A percentile compares a stretch with the other conserved stretches of the same genome.
Evolutionary conservation across 2,329 filamentous ascomycete genomes (phyloP).

Genomic region (Furcasterigmium sp.): DNA sequence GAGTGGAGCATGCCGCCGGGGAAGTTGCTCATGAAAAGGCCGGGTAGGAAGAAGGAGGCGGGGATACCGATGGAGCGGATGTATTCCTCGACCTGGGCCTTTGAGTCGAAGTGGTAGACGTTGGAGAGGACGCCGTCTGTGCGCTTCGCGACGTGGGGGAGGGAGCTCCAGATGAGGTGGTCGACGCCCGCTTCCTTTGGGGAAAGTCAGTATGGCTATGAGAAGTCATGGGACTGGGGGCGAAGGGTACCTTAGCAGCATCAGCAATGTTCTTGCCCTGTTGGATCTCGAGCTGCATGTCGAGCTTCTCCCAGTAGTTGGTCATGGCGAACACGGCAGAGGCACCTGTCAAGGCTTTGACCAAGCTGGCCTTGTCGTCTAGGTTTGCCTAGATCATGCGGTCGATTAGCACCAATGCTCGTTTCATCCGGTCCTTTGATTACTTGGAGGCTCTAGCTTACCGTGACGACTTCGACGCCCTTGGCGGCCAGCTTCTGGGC

Average conservation of each 20-base stretch:
- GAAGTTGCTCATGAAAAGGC: constrained; percentile 50
- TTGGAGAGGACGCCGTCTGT: constrained; percentile 29
- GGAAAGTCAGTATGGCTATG: no score
- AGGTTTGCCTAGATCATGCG: constrained; percentile 45
- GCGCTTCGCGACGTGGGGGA: constrained; percentile 30
- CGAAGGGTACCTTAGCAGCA: constrained; percentile 30
- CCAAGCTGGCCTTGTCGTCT: constrained; percentile 36
- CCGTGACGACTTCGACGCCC: constrained; percentile 44
- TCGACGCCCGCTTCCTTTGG: constrained; percentile 34
- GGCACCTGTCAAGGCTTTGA: constrained; percentile 31
- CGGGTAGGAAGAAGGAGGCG: constrained; percentile 46
- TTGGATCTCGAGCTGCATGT: constrained; percentile 27
- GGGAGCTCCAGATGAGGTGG: constrained; percentile 41
- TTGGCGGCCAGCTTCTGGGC: constrained; percentile 35
- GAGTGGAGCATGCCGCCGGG: constrained; percentile 18
- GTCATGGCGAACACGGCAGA: constrained; percentile 37
- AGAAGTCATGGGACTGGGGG: no score
- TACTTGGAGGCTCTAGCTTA: no score
- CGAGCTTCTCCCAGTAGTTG: constrained; percentile 29
- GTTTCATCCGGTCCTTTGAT: no score
- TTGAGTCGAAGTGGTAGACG: constrained; percentile 49
- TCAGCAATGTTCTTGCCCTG: constrained; percentile 42
- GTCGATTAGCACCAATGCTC: background rate
- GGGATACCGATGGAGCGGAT: constrained; percentile 43
- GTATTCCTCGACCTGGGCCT: constrained; percentile 51